Evolutionary conservation across 2,329 filamentous ascomycete genomes (phyloP), one percentile per base, ranked within the genome.

Genomic region (Paecilomyces formosus): DNA sequence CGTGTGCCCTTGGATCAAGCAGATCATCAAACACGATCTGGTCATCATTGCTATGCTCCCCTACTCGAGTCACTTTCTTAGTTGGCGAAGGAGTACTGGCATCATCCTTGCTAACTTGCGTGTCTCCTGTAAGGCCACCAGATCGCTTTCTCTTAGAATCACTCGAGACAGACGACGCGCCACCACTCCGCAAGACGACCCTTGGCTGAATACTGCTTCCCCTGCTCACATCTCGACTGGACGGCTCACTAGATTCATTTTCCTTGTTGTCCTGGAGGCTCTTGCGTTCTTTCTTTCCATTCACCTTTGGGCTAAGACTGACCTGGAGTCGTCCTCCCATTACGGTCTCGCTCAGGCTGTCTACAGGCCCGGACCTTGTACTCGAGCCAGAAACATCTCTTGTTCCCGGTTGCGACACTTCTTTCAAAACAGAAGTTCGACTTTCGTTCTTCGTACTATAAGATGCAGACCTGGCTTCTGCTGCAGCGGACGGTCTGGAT

Each of bases 321-420:
- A 66, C 61, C 26, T 68, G 62, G n/a, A 68, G 49, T 30, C 65
- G 71, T 45, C 65, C 61, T 30, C 63, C 58, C 49, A 60, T 56
- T 26, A 59, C 54, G 7, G 58, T 59, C 35, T 71, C 66, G 21
- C 64, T 56, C n/a, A 61, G 52, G 30, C 56, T 50, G 3, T 67
- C 63, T 2, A 60, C 49, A 18, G 58, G 60, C 31, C 57, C 65
- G 31, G 70, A 72, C 56, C 62, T 65, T 6, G 56, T 58, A 55
- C 71, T 73, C 4, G 72, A 71, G 3, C 64, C 72, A 5, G 73
- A 74, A 21, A 68, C 57, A 5, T 70, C 63, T 28, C 72, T 67
- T n/a, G 65, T 67, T 22, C 60, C 66, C 18, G 69, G 60, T 45
- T 68, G 67, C 0, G 70, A 70, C 3, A 70, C 57, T 21, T 74